Evolutionary conservation across 495 filamentous ascomycete genomes (phyloP), one percentile per base, ranked within the genome.

Genomic region (Neurospora tetrasperma): DNA sequence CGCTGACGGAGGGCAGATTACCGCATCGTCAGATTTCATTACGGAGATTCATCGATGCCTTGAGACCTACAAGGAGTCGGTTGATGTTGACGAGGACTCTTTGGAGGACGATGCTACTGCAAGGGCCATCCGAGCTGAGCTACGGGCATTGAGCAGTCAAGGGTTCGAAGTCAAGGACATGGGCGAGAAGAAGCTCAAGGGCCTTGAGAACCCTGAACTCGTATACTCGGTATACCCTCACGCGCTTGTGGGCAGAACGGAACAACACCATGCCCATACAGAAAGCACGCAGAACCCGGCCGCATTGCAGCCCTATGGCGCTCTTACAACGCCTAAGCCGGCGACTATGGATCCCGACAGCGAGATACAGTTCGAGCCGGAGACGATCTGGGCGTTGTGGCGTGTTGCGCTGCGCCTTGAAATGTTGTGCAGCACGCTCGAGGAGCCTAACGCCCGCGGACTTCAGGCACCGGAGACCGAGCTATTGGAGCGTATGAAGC

Each of bases 101-200:
- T 83, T 90, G 68, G 91, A 90, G 59, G 94, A 96, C 48, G 92
- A 94, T 76, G 76, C 86, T 1, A 82, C 90, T 59, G 89, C 86
- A 27, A 85, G 89, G 72, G 85, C 91, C 41, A 97, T 99, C 74
- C 91, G 93, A 73, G 90, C 89, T 48, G 96, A 99, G 81, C 88
- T 99, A 23, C 90, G 94, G 42, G 91, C 92, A 16, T 86, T 99
- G 31, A 94, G 90, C 74, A 93, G 90, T 74, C 93, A 97, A 83
- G 96, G 96, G 20, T 99, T 98, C 78, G 93, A 97, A 79, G 93
- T 98, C 78, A 97, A 97, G 80, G 93, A 96, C 75, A 92, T 98
- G 77, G 96, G 96, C 27, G 92, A 97, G 77, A 89, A 90, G 54
- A 97, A 96, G 77, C 84, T 99, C 42, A 99, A 99, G 80, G 96